phyloP scores from a whole-genome alignment of 495 filamentous ascomycete genomes.

The Acidomyces sp. region DNA sequence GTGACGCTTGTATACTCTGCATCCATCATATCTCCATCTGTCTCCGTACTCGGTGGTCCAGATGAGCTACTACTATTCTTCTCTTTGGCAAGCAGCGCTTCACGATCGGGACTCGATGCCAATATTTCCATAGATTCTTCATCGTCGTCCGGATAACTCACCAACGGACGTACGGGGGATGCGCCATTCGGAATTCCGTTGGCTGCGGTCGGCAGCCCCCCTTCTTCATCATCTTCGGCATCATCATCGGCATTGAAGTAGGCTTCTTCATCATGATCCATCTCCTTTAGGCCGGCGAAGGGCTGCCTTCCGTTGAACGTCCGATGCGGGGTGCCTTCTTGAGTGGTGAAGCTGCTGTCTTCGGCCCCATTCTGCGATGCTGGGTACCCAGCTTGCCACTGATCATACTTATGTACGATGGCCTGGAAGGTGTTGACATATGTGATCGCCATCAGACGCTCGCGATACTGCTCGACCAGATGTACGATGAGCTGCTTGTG shows the following conservation, averaged over 20 bases:
- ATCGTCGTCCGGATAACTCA: conserved; percentile 87
- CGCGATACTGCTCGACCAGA: conserved; percentile 77
- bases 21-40: conserved; percentile 4
- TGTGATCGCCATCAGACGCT: conserved; percentile 61
- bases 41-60: conserved; percentile 3
- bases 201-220: conserved; percentile 18
- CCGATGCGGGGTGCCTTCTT: conserved; percentile 28
- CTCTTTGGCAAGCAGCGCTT: background rate
- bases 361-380: conserved; percentile 28
- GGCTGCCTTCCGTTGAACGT: conserved; percentile 46
- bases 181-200: conserved; percentile 28
- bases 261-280: conserved; percentile 79
- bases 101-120: conserved; percentile 19
- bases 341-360: conserved; percentile 33
- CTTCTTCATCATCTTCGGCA: conserved; percentile 51
- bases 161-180: conserved; percentile 59
- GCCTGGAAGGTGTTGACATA: conserved; percentile 79
- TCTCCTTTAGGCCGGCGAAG: conserved; percentile 67
- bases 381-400: conserved; percentile 42
- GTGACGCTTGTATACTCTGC: conserved; percentile 1
- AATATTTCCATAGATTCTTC: conserved; percentile 52
- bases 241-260: conserved; percentile 74
- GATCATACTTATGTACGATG: conserved; percentile 67
- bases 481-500: conserved; percentile 72
- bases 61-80: conserved; percentile 3